Percentiles rank a stretch among this genome's conserved stretches.
Evolutionary conservation across 495 filamentous ascomycete species (phyloP).

Genomic region (Parathielavia appendiculata): DNA sequence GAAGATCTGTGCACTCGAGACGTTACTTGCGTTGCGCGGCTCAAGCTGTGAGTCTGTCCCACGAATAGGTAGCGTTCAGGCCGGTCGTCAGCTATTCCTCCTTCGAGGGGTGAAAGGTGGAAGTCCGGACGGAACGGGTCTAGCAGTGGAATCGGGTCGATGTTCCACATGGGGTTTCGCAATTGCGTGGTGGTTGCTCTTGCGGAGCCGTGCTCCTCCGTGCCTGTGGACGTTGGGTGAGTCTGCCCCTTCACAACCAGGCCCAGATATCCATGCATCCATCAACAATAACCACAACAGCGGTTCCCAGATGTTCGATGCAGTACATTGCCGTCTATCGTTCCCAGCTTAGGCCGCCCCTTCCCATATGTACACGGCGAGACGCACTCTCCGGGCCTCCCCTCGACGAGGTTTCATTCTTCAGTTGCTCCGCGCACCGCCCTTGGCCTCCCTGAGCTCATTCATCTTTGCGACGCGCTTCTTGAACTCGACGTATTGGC

Average conservation of each 20-base stretch:
- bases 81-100: too few relatives aligned
- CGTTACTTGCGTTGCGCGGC: too few relatives aligned
- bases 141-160: too few relatives aligned
- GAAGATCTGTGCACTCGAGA: too few relatives aligned
- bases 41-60: too few relatives aligned
- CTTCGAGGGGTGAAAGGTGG: too few relatives aligned
- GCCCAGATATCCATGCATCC: background rate
- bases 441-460: constrained; percentile 83
- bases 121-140: too few relatives aligned
- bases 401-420: background rate
- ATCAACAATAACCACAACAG: background rate
- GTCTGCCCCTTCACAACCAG: background rate
- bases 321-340: constrained; percentile 13
- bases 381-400: background rate
- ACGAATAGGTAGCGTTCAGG: too few relatives aligned
- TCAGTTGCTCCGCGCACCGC: constrained; percentile 83
- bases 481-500: constrained; percentile 98
- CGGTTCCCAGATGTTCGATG: background rate
- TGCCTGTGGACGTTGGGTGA: background rate
- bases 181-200: too few relatives aligned
- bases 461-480: constrained; percentile 98
- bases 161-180: too few relatives aligned
- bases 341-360: background rate
- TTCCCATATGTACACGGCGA: constrained; percentile 12
- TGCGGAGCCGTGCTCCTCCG: background rate